A percentile compares a stretch with the other conserved stretches of the same genome.
Conservation (phyloP, 2,329 filamentous ascomycete genomes). For the Aspergillus tanneri region DNA sequence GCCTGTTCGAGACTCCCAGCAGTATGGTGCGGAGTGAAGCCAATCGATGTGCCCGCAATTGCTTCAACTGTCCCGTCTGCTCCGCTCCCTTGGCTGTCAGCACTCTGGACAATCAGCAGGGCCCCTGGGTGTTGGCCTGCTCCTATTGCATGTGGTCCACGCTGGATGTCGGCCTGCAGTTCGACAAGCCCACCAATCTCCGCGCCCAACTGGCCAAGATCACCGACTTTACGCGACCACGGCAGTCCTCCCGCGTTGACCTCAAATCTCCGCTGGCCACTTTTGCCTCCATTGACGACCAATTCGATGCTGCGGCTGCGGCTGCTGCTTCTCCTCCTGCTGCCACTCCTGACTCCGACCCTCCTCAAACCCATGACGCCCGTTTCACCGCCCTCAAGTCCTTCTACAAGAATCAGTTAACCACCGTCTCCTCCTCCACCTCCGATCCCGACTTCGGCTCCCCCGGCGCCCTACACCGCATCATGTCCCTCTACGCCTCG, state of each 20-base stretch:
- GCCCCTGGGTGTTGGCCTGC: slow-evolving; percentile 78
- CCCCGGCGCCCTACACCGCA: slow-evolving; percentile 76
- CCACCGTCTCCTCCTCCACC: slow-evolving; percentile 57
- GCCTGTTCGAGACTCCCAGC: slow-evolving; percentile 92
- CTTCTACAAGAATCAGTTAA: slow-evolving; percentile 80
- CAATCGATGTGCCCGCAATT: slow-evolving; percentile 90
- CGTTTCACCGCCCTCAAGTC: slow-evolving; percentile 71
- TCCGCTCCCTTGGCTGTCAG: slow-evolving; percentile 75
- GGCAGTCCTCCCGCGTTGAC: slow-evolving; percentile 39
- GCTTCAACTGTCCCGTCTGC: slow-evolving; percentile 92
- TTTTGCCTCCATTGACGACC: slow-evolving; percentile 37
- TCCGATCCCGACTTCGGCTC: slow-evolving; percentile 63
- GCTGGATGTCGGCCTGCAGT: slow-evolving; percentile 82
- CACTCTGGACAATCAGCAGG: slow-evolving; percentile 61
- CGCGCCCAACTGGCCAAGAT: slow-evolving; percentile 74
- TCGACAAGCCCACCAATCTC: slow-evolving; percentile 86
- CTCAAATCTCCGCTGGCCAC: slow-evolving; percentile 41
- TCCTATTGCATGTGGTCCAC: slow-evolving; percentile 93
- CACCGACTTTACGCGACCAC: slow-evolving; percentile 49
- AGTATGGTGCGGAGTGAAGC: slow-evolving; percentile 90
- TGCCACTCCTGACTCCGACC: slow-evolving; percentile 10
- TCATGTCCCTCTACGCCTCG: slow-evolving; percentile 83
- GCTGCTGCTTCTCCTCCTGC: slow-evolving; percentile 33
- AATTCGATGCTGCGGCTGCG: slow-evolving; percentile 22
- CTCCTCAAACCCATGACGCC: slow-evolving; percentile 60